A percentile compares a stretch with the other conserved stretches of the same genome.
Evolutionary conservation across 139 green algal species (phyloP).

Genomic region (Chlamydomonas urium): DNA sequence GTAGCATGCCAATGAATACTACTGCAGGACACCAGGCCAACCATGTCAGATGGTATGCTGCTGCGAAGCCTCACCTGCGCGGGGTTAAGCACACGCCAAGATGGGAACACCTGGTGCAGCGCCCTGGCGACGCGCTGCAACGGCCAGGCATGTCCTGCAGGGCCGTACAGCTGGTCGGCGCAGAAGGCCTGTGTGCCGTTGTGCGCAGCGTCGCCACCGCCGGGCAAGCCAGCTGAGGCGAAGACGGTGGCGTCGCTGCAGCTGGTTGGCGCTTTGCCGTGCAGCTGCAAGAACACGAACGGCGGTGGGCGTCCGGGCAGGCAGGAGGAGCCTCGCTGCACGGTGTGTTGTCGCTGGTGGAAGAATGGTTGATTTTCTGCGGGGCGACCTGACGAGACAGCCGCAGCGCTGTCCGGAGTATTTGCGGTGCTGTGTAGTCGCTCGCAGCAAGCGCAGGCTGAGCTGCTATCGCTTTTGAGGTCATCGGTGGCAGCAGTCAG

Average conservation of each 20-base stretch:
- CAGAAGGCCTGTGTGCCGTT: not conserved
- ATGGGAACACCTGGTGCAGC: not conserved
- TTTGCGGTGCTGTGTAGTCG: not conserved
- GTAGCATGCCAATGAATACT: too few species aligned
- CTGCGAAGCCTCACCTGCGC: too few species aligned
- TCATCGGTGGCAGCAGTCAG: not conserved
- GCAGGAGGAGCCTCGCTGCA: not conserved
- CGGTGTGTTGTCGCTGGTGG: not conserved
- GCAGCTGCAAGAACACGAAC: slow-evolving; percentile 26
- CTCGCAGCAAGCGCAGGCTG: too few species aligned
- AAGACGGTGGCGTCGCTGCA: slow-evolving; percentile 22
- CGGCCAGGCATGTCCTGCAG: not conserved
- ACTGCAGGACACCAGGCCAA: too few species aligned
- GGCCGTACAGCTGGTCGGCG: slow-evolving; percentile 1
- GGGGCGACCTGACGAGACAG: too few species aligned
- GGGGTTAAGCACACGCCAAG: not conserved
- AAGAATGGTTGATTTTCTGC: not conserved
- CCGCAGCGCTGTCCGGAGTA: not conserved
- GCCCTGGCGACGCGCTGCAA: not conserved
- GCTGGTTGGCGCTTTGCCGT: slow-evolving; percentile 21
- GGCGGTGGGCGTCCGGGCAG: not conserved
- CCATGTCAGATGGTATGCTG: too few species aligned
- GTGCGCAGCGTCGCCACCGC: not conserved
- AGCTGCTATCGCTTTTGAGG: not conserved
- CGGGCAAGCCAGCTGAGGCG: slow-evolving; percentile 15